Evolutionary conservation across 75 land plant genomes (phyloP).

Genomic region (Cryptomeria japonica): DNA sequence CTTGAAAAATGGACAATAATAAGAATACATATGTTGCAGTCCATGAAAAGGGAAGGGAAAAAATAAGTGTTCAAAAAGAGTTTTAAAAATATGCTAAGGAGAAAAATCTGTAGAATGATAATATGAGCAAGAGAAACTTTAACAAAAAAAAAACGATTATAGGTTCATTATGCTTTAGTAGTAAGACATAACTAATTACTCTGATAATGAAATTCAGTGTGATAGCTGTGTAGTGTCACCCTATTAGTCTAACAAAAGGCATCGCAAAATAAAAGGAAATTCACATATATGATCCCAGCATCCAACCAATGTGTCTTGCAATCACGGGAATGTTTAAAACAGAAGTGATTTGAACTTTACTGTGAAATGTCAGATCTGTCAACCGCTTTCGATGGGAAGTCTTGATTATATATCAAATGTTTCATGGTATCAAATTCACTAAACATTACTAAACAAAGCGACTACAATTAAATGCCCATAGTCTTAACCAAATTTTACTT

Average conservation of each 20-base stretch:
- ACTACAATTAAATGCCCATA: not conserved
- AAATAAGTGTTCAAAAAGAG: not conserved
- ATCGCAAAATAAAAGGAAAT: not conserved
- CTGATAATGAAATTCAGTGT: not conserved
- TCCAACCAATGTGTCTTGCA: not conserved
- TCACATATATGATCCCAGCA: not conserved
- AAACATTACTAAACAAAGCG: not conserved
- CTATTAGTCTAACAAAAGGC: not conserved
- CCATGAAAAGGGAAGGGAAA: not conserved
- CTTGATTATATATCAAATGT: not conserved
- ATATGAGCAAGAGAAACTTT: not conserved
- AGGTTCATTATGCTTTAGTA: not conserved
- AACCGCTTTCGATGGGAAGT: not conserved
- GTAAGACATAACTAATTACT: not conserved
- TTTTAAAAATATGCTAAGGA: not conserved
- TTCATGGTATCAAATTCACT: not conserved
- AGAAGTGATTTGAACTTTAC: not conserved
- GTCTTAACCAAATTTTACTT: not conserved
- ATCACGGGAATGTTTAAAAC: not conserved
- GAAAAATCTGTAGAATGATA: not conserved
- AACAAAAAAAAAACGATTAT: not conserved
- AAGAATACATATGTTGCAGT: not conserved
- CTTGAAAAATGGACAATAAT: not conserved
- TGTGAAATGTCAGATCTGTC: not conserved
- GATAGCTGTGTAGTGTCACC: not conserved